phyloP scores from a whole-genome alignment of 2,329 filamentous ascomycete genomes.

The Fusarium camptoceras region DNA sequence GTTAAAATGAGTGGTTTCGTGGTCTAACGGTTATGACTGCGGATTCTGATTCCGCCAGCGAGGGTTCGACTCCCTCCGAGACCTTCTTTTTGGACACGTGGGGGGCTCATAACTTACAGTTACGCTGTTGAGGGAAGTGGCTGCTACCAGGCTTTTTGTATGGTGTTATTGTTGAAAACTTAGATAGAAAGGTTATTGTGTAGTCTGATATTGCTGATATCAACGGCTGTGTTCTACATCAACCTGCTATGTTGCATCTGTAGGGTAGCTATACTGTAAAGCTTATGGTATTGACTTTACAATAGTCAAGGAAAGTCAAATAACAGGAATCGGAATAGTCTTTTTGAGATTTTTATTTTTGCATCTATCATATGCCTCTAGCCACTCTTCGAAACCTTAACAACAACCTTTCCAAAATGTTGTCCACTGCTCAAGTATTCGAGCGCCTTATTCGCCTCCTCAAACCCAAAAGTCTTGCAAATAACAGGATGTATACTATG shows the following conservation, averaged over 20 bases:
- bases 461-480: conserved; percentile 60
- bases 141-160: background rate
- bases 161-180: background rate
- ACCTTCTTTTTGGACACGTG: background rate
- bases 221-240: background rate
- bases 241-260: background rate
- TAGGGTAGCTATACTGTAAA: background rate
- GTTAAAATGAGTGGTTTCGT: background rate
- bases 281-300: no score
- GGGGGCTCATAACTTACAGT: no score
- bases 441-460: conserved; percentile 61
- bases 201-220: background rate
- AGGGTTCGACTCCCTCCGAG: background rate
- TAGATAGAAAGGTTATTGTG: background rate
- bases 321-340: background rate
- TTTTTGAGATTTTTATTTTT: background rate
- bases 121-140: no score
- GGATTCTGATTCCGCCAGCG: background rate
- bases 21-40: background rate
- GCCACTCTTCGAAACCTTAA: conserved; percentile 54
- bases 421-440: conserved; percentile 63
- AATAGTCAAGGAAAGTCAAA: no score
- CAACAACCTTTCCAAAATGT: conserved; percentile 69
- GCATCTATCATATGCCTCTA: background rate
- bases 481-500: conserved; percentile 61